Conservation (phyloP, 192 early-diverging fungal genomes). For the Radiomyces spectabilis region DNA sequence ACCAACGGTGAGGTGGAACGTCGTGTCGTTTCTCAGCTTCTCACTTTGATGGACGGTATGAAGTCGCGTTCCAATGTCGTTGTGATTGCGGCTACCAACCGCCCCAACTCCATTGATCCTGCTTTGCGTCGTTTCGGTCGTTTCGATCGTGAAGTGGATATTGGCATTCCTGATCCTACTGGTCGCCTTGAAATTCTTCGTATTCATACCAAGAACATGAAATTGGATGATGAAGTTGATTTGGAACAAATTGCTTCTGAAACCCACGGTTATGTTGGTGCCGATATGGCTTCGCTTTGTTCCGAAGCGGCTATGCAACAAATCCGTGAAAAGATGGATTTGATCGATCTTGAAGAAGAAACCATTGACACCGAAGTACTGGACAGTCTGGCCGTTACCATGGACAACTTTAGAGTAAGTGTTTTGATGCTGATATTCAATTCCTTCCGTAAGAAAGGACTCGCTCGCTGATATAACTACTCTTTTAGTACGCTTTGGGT, state of each 20-base stretch:
- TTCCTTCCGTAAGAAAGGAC: neutral
- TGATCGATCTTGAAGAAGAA: constrained; percentile 96
- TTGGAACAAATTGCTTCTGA: constrained; percentile 95
- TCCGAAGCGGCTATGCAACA: constrained; percentile 99
- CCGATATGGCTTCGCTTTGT: constrained; percentile 94
- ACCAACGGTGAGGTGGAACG: constrained; percentile 93
- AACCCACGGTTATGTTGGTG: constrained; percentile 96
- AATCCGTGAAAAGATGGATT: constrained; percentile 99
- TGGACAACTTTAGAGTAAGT: constrained; percentile 84
- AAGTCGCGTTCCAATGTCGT: constrained; percentile 92
- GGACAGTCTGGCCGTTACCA: constrained; percentile 90
- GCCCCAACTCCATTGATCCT: constrained; percentile 97
- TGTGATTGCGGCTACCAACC: constrained; percentile 99
- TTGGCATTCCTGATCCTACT: constrained; percentile 97
- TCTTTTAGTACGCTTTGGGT: constrained; percentile 70
- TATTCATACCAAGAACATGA: constrained; percentile 99
- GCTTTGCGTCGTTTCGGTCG: constrained; percentile 98
- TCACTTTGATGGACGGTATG: constrained; percentile 92
- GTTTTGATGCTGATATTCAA: too few species aligned
- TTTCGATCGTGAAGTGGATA: constrained; percentile 98
- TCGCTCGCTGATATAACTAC: neutral
- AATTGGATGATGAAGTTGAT: constrained; percentile 94
- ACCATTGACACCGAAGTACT: constrained; percentile 97
- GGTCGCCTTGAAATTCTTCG: constrained; percentile 97
- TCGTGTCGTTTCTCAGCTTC: constrained; percentile 90